Evolutionary conservation across 345 rosid species (phyloP).

Genomic region (Lenwebbia sp.): DNA sequence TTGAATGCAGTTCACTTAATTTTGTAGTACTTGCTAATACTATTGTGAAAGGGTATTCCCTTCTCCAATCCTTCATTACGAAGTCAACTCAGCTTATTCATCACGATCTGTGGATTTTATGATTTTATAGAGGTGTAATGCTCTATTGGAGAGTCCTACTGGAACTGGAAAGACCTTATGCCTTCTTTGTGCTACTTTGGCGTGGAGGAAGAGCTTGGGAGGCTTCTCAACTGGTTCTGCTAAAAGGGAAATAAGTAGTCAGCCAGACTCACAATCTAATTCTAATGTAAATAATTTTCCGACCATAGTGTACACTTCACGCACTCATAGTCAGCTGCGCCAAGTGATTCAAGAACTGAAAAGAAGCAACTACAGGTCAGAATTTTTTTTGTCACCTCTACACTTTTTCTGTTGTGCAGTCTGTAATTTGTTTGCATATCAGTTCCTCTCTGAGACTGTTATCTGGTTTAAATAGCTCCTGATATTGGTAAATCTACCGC

Average conservation of each 20-base stretch:
- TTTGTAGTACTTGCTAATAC: neutral
- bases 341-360: conserved; percentile 86
- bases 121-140: conserved; percentile 59
- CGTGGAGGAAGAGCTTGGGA: conserved; percentile 96
- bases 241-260: conserved; percentile 15
- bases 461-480: neutral
- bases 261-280: conserved; percentile 12
- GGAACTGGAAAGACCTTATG: conserved; percentile 96
- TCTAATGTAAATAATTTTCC: conserved; percentile 34
- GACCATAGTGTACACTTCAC: conserved; percentile 74
- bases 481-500: neutral
- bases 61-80: neutral
- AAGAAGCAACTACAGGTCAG: conserved; percentile 82
- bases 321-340: conserved; percentile 94
- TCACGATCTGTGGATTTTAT: neutral
- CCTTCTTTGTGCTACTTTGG: conserved; percentile 93
- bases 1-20: neutral
- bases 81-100: neutral
- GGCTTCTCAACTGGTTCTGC: conserved; percentile 45
- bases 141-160: conserved; percentile 95
- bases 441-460: neutral
- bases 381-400: neutral
- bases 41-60: neutral
- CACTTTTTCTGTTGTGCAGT: neutral
- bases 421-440: neutral